phyloP scores from a whole-genome alignment of 495 filamentous ascomycete species.

The Hypoxylon crocopeplum region DNA sequence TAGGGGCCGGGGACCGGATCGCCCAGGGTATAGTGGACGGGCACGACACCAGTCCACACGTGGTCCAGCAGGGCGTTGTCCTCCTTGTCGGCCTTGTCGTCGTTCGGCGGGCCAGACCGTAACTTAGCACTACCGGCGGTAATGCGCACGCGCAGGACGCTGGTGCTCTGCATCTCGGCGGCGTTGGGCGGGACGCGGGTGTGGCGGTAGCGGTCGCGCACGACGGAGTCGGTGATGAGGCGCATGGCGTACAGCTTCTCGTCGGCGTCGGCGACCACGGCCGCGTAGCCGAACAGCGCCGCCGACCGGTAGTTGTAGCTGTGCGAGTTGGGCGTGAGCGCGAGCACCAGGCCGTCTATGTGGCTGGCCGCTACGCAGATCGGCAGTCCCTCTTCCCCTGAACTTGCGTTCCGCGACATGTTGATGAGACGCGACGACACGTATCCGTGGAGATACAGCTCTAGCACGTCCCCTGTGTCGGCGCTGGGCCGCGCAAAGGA shows the following conservation, averaged over 20 bases:
- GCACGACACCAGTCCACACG: conserved; percentile 88
- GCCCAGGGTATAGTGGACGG: conserved; percentile 69
- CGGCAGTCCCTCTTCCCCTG: conserved; percentile 58
- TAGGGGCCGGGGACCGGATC: conserved; percentile 70
- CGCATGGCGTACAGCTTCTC: conserved; percentile 89
- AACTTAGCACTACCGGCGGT: conserved; percentile 81
- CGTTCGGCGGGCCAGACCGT: conserved; percentile 69
- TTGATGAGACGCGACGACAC: conserved; percentile 81
- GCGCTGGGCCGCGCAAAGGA: conserved; percentile 70
- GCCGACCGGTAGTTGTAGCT: conserved; percentile 91
- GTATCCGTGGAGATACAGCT: conserved; percentile 90
- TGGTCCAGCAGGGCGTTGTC: conserved; percentile 63
- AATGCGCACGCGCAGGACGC: conserved; percentile 73
- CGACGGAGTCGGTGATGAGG: conserved; percentile 77
- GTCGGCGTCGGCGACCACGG: conserved; percentile 65
- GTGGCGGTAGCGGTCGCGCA: conserved; percentile 71
- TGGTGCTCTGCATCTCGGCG: conserved; percentile 79
- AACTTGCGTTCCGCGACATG: conserved; percentile 58
- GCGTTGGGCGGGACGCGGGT: conserved; percentile 74
- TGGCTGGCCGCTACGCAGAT: conserved; percentile 68
- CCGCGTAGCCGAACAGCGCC: conserved; percentile 77
- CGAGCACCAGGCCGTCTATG: conserved; percentile 77
- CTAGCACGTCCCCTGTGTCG: conserved; percentile 67
- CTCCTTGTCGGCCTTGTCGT: conserved; percentile 72
- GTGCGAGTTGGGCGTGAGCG: conserved; percentile 79